A percentile compares a stretch with the other conserved stretches of the same genome.
Conservation (phyloP, 1,139 yeast species). For the Hemisphaericaspora lyxosophila region DNA sequence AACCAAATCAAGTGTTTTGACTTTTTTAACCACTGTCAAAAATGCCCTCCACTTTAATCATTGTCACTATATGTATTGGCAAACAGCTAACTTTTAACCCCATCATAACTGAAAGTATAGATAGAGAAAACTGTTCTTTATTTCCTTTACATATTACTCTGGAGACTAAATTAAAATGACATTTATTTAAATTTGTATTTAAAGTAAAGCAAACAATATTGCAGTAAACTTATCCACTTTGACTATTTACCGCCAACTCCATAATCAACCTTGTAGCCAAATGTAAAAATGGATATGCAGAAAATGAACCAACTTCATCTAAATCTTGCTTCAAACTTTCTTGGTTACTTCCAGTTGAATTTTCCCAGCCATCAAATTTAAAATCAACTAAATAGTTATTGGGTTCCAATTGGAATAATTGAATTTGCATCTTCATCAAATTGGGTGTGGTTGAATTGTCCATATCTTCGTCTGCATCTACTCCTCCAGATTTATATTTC, state of each 20-base stretch:
- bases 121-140: too few relatives aligned
- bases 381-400: slow-evolving; percentile 95
- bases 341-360: slow-evolving; percentile 16
- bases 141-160: too few relatives aligned
- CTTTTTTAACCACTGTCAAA: too few relatives aligned
- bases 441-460: slow-evolving; percentile 15
- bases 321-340: slow-evolving; percentile 38
- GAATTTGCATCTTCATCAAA: slow-evolving; percentile 95
- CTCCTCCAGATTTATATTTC: slow-evolving; percentile 61
- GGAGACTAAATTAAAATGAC: too few relatives aligned
- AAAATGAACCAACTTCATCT: slow-evolving; percentile 79
- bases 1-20: too few relatives aligned
- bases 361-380: slow-evolving; percentile 97
- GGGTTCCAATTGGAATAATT: slow-evolving; percentile 91
- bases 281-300: slow-evolving; percentile 93
- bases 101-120: too few relatives aligned
- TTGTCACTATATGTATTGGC: too few relatives aligned
- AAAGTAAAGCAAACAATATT: too few relatives aligned
- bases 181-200: too few relatives aligned
- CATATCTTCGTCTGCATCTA: slow-evolving; percentile 22
- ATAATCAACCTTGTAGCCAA: slow-evolving; percentile 88
- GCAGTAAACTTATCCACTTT: slow-evolving; percentile 25
- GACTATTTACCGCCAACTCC: slow-evolving; percentile 89
- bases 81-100: too few relatives aligned
- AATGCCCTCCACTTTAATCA: too few relatives aligned